Evolutionary conservation across 371 early-diverging fungal species (phyloP), one percentile per base, ranked within the genome.

Genomic region (Mucor indicus): DNA sequence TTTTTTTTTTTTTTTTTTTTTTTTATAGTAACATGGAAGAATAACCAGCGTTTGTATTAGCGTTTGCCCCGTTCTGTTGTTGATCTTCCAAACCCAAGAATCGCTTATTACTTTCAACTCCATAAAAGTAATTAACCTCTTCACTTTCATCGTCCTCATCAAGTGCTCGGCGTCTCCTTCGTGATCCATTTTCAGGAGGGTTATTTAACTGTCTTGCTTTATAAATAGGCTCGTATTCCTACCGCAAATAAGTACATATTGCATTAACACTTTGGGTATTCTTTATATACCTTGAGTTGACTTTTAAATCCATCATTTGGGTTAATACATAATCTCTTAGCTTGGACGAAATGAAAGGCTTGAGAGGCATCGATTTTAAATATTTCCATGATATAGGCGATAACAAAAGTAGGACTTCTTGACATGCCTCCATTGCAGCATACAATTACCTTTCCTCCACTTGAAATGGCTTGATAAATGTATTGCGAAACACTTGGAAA

Each of bases 341-440:
- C 86, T 61, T 93, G 93, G 11, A 94, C 92, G 72, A 75, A 90
- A 25, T 81, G 75, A 48, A 85, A 90, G 0, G 93, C 90, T 20
- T 80, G 72, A n/a, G 70, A 60, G 40, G 85, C 90, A 32, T 79
- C 79, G 58, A 84, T 55, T 2, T 74, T 62, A 49, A 81, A 79
- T 0, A 71, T 68, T 48, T 86, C 87, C 90, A 94, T 94, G 38
- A 91, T 57, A 62, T 90, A 94, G 4, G 92, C 93, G 22, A 92
- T 81, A 0, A 91, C 89, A 67, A 94, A 88, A n/a, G 88, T 77
- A 3, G 95, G 90, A 35, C 87, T 84, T 44, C 93, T 76, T 0
- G 89, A 87, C 57, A 94, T 85, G 4, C 93, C 95, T 16, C 86
- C 89, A 63, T 85, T 90, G 61, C 93, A 93, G 44, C 89, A 90